phyloP scores from a whole-genome alignment of 75 land plant species.

The Cupressus sempervirens region DNA sequence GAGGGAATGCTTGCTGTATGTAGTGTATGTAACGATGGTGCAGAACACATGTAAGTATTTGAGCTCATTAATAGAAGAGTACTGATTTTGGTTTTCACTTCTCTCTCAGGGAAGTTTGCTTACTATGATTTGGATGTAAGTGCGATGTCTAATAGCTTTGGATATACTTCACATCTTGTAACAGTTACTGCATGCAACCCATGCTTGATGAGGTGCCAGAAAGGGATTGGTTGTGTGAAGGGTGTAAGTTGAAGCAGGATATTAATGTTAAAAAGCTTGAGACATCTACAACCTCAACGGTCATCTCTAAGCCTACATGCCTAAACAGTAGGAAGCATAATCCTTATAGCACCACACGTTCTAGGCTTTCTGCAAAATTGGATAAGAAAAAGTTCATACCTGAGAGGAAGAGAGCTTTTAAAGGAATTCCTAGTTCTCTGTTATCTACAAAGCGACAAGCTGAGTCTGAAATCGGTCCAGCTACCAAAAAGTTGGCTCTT shows the following conservation, averaged over 20 bases:
- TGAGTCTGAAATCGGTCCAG: constrained; percentile 26
- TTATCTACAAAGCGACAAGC: constrained; percentile 24
- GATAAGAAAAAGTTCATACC: not conserved
- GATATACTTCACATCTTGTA: not conserved
- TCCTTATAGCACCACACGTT: constrained; percentile 4
- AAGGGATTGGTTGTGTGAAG: constrained; percentile 73
- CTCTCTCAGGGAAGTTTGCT: not conserved
- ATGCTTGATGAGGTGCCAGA: constrained; percentile 58
- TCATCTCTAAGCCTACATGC: not conserved
- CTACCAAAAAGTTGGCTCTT: constrained; percentile 25
- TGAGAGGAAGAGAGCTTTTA: constrained; percentile 18
- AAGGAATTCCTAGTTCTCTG: constrained; percentile 17
- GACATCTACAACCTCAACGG: constrained; percentile 9
- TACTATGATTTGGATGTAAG: not conserved
- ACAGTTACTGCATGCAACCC: constrained; percentile 68
- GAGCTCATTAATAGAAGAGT: not conserved
- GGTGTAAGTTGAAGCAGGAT: constrained; percentile 40
- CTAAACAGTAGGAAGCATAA: constrained; percentile 13
- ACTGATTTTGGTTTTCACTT: not conserved
- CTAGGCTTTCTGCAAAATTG: constrained; percentile 13
- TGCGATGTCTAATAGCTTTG: not conserved
- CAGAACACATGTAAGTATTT: constrained; percentile 70
- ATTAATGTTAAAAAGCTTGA: constrained; percentile 26
- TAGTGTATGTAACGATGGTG: constrained; percentile 73
- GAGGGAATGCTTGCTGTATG: constrained; percentile 74